A percentile compares a stretch with the other conserved stretches of the same genome.
phyloP scores from a whole-genome alignment of 192 early-diverging fungal species.

The Powellomyces hirtus region DNA sequence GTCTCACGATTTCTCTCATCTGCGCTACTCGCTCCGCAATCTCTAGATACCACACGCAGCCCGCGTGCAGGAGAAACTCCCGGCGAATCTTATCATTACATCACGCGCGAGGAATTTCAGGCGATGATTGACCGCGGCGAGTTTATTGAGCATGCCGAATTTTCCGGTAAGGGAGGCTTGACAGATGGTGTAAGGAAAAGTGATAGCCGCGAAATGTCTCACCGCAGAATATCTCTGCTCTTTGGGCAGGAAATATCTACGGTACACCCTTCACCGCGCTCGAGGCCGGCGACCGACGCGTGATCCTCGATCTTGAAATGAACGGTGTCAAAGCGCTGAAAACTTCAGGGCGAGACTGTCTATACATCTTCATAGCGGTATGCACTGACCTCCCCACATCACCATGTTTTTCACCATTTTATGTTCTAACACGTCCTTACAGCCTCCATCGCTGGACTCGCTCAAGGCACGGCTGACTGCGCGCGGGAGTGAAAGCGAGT shows the following conservation, averaged over 20 bases:
- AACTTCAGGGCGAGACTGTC: neutral
- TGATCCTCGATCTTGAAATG: constrained; percentile 43
- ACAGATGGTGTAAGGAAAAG: too few species aligned
- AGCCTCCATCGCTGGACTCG: constrained; percentile 36
- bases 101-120: constrained; percentile 29
- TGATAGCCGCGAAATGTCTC: too few species aligned
- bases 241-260: constrained; percentile 42
- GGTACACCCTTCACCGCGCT: constrained; percentile 37
- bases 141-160: constrained; percentile 44
- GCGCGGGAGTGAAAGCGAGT: constrained; percentile 23
- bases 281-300: constrained; percentile 28
- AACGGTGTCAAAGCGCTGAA: constrained; percentile 31
- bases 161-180: constrained; percentile 16
- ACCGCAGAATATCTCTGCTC: too few species aligned
- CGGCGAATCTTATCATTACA: constrained; percentile 43
- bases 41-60: constrained; percentile 35
- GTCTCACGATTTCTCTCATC: neutral
- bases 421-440: too few species aligned
- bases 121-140: constrained; percentile 18
- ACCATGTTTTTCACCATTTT: neutral
- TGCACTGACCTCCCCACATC: too few species aligned
- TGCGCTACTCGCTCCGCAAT: neutral
- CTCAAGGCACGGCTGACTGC: constrained; percentile 26
- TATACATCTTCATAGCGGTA: constrained; percentile 17
- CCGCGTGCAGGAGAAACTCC: constrained; percentile 42